Percentiles rank a stretch among this genome's conserved stretches.
Conservation (phyloP, 306 rosid species). For the Acmispon strigosus region DNA sequence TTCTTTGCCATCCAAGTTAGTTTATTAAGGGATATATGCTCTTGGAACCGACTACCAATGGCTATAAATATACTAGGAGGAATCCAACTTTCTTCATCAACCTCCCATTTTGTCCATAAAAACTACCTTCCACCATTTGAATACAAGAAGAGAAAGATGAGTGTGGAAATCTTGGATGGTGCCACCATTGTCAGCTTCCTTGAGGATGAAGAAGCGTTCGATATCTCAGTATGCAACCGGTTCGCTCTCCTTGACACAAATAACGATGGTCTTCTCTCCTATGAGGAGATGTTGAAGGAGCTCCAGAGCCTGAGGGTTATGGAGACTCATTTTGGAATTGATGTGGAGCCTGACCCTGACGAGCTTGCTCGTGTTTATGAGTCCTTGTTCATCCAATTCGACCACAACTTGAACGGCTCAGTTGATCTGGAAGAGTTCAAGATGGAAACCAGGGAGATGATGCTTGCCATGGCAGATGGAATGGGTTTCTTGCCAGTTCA, state of each 20-base stretch:
- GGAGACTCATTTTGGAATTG: slow-evolving; percentile 64
- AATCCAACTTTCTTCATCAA: slow-evolving; percentile 5
- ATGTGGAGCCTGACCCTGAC: slow-evolving; percentile 45
- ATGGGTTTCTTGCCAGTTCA: slow-evolving; percentile 67
- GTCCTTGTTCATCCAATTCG: slow-evolving; percentile 54
- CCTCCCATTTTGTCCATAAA: neutral
- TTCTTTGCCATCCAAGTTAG: neutral
- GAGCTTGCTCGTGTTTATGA: slow-evolving; percentile 53
- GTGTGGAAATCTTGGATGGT: slow-evolving; percentile 65
- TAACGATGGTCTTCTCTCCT: slow-evolving; percentile 55
- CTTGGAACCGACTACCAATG: neutral
- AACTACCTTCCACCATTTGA: neutral
- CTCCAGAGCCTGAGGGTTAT: slow-evolving; percentile 51
- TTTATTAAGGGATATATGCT: slow-evolving; percentile 15
- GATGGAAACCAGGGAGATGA: slow-evolving; percentile 58
- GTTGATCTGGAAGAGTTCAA: slow-evolving; percentile 64
- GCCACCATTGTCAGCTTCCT: slow-evolving; percentile 58
- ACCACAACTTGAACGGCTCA: slow-evolving; percentile 49
- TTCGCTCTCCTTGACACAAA: slow-evolving; percentile 54
- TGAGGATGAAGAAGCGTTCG: slow-evolving; percentile 69
- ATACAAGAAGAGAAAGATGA: slow-evolving; percentile 36
- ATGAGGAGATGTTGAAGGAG: slow-evolving; percentile 71
- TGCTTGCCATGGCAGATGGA: slow-evolving; percentile 80
- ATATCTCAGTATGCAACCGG: slow-evolving; percentile 8
- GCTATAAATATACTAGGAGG: slow-evolving; percentile 3